Conservation (phyloP, 2,329 filamentous ascomycete species). For the Trichoderma breve region DNA sequence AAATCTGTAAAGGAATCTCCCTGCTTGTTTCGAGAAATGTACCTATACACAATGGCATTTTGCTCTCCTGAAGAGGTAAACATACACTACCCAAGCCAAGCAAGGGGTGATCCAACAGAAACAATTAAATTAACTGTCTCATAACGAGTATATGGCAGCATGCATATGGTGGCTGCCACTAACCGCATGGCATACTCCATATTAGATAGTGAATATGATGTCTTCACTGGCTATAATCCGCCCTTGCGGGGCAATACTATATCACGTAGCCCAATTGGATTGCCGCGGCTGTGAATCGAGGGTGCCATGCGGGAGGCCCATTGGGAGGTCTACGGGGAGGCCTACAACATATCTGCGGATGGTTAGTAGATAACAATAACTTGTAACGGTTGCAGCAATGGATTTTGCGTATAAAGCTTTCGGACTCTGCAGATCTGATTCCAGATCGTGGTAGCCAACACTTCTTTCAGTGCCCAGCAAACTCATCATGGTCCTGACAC, state of each 20-base stretch:
- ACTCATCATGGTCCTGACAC: constrained; percentile 11
- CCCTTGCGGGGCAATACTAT: background rate
- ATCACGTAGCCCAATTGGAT: background rate
- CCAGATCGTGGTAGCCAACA: background rate
- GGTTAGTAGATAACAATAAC: background rate
- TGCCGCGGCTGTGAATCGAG: background rate
- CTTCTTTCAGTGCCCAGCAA: background rate
- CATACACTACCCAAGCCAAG: background rate
- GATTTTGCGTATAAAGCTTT: background rate
- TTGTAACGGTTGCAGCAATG: background rate
- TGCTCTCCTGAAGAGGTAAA: background rate
- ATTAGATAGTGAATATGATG: background rate
- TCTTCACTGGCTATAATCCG: background rate
- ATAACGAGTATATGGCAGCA: background rate
- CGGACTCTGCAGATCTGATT: too few relatives aligned
- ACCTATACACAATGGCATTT: background rate
- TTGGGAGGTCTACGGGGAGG: background rate
- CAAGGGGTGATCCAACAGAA: background rate
- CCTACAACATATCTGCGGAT: background rate
- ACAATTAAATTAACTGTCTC: background rate
- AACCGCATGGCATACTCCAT: background rate
- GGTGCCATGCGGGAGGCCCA: background rate
- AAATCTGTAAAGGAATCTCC: too few relatives aligned
- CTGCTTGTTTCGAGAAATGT: background rate
- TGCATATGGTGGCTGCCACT: background rate